These are phyloP conservation scores for Hypoxylon intermedium DNA, from an alignment of 495 filamentous ascomycete genomes.

Conservation along the genomic window DNA sequence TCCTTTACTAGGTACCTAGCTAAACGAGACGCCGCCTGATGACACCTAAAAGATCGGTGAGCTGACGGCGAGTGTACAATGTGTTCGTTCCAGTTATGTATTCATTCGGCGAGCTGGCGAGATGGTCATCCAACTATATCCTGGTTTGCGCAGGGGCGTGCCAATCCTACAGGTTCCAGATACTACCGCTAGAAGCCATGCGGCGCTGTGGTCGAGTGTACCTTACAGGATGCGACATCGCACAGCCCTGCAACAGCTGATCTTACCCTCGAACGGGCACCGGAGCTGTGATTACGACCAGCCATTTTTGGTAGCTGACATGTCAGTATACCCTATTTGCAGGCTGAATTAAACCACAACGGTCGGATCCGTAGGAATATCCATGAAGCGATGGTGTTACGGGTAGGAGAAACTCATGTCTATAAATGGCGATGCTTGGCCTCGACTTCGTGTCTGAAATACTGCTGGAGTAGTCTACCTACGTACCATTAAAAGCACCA, in stretches of 20 bases:
- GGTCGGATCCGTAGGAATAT: background rate
- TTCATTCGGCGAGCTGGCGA: conserved; percentile 2
- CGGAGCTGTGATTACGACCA: conserved; percentile 8
- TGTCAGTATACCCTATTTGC: background rate
- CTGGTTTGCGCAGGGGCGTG: background rate
- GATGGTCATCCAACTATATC: conserved; percentile 3
- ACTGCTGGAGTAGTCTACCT: background rate
- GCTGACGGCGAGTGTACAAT: background rate
- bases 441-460: background rate
- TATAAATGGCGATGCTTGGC: conserved; percentile 10
- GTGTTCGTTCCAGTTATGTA: background rate
- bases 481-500: background rate
- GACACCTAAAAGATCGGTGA: conserved; percentile 16
- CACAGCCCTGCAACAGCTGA: conserved; percentile 21
- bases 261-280: conserved; percentile 22
- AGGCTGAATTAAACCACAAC: conserved; percentile 11
- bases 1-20: too few relatives aligned
- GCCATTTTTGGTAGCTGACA: conserved; percentile 16
- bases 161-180: conserved; percentile 13
- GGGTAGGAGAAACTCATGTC: background rate
- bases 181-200: background rate
- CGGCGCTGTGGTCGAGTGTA: conserved; percentile 8
- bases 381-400: conserved; percentile 1
- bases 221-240: conserved; percentile 12
- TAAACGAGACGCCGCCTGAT: conserved; percentile 6